Evolutionary conservation across 495 filamentous ascomycete genomes (phyloP).

Genomic region (Thermothielavioides terrestris): DNA sequence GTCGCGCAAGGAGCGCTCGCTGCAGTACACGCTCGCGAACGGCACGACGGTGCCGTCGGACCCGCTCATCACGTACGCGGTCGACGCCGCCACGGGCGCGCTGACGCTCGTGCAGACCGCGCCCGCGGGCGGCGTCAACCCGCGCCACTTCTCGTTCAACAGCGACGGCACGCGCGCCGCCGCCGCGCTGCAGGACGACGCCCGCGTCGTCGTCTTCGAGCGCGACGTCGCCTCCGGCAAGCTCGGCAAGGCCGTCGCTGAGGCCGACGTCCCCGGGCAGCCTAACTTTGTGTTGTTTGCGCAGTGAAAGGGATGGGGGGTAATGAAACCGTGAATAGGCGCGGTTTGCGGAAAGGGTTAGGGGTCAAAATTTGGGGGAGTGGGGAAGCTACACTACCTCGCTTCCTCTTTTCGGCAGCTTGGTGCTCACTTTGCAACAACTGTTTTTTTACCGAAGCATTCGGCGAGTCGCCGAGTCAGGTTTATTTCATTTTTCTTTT

Average conservation of each 20-base stretch:
- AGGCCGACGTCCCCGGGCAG: conserved; percentile 40
- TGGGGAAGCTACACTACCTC: too few species aligned
- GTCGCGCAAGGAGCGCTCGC: conserved; percentile 50
- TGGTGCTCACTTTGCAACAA: too few species aligned
- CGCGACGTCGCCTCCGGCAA: conserved; percentile 48
- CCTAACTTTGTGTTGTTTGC: conserved; percentile 56
- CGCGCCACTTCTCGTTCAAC: conserved; percentile 60
- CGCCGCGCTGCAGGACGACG: conserved; percentile 52
- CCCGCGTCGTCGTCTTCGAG: conserved; percentile 51
- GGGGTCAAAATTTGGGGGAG: too few species aligned
- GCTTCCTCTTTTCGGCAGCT: too few species aligned
- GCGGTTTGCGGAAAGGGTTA: too few species aligned
- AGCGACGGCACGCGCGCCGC: conserved; percentile 51
- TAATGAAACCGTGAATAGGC: too few species aligned
- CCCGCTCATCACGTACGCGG: conserved; percentile 38
- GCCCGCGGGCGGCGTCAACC: conserved; percentile 50
- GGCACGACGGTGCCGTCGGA: conserved; percentile 38
- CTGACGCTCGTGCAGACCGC: conserved; percentile 43
- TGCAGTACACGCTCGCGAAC: conserved; percentile 38
- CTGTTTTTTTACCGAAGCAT: too few species aligned
- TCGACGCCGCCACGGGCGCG: conserved; percentile 39
- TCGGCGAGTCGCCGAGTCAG: too few species aligned
- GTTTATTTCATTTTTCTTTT: too few species aligned
- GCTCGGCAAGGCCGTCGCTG: conserved; percentile 44
- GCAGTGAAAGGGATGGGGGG: conserved; percentile 32